phyloP scores from a whole-genome alignment of 1,284 basidiomycete species.

The Boletus sp. region DNA sequence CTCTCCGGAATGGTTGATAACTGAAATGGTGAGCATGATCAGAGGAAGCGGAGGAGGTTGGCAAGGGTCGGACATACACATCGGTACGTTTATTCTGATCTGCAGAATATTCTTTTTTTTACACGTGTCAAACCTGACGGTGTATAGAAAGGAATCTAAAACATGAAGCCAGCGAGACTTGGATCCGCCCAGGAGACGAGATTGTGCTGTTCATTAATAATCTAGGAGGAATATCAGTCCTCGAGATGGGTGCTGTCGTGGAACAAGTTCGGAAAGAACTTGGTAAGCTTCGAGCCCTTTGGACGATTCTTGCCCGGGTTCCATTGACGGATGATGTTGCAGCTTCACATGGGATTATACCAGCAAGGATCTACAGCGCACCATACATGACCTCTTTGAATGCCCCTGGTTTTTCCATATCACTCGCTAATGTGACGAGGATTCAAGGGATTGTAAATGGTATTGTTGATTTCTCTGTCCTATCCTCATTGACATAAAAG shows the following conservation, averaged over 20 bases:
- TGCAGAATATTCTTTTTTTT: neutral
- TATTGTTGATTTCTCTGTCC: neutral
- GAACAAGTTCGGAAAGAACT: slow-evolving; percentile 42
- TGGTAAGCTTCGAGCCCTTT: slow-evolving; percentile 28
- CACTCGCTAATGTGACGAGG: slow-evolving; percentile 35
- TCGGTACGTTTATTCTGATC: slow-evolving; percentile 4
- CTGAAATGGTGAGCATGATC: slow-evolving; percentile 38
- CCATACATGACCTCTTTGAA: slow-evolving; percentile 46
- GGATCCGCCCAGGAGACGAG: slow-evolving; percentile 30
- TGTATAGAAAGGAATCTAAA: slow-evolving; percentile 2
- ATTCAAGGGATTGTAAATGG: slow-evolving; percentile 15
- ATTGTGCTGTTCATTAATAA: slow-evolving; percentile 51
- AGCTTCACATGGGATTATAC: slow-evolving; percentile 24
- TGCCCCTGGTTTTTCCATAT: slow-evolving; percentile 43
- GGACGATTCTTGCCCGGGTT: neutral
- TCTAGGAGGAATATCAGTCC: slow-evolving; percentile 49
- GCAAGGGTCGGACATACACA: slow-evolving; percentile 13
- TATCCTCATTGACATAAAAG: neutral
- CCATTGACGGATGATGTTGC: neutral
- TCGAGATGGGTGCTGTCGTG: slow-evolving; percentile 50
- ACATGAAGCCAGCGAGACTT: slow-evolving; percentile 9
- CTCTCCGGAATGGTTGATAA: slow-evolving; percentile 31
- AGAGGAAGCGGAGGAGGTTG: slow-evolving; percentile 20
- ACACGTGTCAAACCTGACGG: too few species aligned
- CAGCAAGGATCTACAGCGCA: slow-evolving; percentile 34